Evolutionary conservation across 306 rosid genomes (phyloP).

Genomic region (Vigna nakashimae): DNA sequence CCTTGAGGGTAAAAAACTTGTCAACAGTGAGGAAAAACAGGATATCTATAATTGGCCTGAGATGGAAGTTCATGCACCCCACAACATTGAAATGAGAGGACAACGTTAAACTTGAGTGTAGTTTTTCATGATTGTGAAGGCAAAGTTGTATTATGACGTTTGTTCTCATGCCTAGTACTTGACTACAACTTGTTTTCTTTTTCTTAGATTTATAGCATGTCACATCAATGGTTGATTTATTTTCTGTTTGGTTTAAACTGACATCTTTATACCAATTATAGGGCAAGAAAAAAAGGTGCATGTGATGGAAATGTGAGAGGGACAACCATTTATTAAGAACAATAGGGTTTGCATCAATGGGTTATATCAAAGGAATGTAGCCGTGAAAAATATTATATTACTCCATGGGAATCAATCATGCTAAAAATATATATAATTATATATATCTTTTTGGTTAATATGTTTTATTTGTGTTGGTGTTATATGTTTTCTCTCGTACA

Average conservation of each 20-base stretch:
- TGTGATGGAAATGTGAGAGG: not conserved
- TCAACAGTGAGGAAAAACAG: not conserved
- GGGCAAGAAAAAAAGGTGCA: not conserved
- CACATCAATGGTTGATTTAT: not conserved
- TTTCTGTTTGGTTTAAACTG: not conserved
- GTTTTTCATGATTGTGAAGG: conserved; percentile 18
- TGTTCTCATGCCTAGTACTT: not conserved
- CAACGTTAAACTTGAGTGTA: not conserved
- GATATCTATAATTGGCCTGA: not conserved
- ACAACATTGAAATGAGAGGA: not conserved
- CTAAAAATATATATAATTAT: no score
- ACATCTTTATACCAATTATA: not conserved
- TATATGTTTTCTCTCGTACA: no score
- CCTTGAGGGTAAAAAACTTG: not conserved
- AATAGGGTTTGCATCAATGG: not conserved
- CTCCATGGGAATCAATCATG: not conserved
- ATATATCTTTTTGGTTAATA: no score
- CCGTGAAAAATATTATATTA: not conserved
- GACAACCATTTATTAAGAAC: conserved; percentile 6
- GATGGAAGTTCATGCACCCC: not conserved
- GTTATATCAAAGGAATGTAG: conserved; percentile 1
- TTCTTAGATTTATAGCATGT: not conserved
- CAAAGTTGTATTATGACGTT: conserved; percentile 7
- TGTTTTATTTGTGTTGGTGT: no score
- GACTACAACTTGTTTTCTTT: not conserved